A percentile compares a stretch with the other conserved stretches of the same genome.
These are phyloP conservation scores for Ceratocystis destructans DNA, from an alignment of 2,329 filamentous ascomycete genomes.

Conservation along the genomic window DNA sequence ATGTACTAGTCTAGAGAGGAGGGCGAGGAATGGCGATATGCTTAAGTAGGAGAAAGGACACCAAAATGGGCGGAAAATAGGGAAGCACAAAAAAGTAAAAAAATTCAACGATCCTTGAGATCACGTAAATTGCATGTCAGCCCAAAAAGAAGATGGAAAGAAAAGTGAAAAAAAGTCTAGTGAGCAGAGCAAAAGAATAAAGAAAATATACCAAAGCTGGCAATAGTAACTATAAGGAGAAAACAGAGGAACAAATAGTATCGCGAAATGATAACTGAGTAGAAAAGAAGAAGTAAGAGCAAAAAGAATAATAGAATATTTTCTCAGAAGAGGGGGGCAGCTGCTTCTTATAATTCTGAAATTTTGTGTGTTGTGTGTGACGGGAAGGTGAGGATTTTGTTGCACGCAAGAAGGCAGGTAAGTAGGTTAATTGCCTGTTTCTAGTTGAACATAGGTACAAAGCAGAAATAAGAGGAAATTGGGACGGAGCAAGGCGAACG, in stretches of 20 bases:
- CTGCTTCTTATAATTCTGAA: not conserved
- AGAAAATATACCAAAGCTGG: not conserved
- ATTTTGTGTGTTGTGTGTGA: not conserved
- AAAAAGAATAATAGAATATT: slow-evolving; percentile 11
- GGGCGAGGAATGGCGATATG: no score
- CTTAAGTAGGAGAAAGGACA: no score
- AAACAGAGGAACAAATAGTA: not conserved
- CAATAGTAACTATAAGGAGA: not conserved
- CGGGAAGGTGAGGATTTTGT: slow-evolving; percentile 3
- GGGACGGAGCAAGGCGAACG: not conserved
- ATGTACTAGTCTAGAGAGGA: not conserved
- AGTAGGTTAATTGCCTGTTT: not conserved
- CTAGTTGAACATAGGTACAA: not conserved
- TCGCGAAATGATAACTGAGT: slow-evolving; percentile 18
- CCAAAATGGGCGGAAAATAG: no score
- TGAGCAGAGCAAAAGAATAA: slow-evolving; percentile 20
- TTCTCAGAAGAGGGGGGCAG: slow-evolving; percentile 13
- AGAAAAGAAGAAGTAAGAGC: slow-evolving; percentile 11
- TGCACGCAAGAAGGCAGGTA: not conserved
- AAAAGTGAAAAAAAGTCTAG: slow-evolving; percentile 20
- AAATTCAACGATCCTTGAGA: slow-evolving; percentile 8
- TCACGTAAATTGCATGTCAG: slow-evolving; percentile 10
- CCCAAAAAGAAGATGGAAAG: slow-evolving; percentile 14
- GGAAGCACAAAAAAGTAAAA: slow-evolving; percentile 2
- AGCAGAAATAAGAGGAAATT: not conserved